A percentile compares a stretch with the other conserved stretches of the same genome.
Evolutionary conservation across 345 rosid species (phyloP).

Genomic region (Raphanus sativus): DNA sequence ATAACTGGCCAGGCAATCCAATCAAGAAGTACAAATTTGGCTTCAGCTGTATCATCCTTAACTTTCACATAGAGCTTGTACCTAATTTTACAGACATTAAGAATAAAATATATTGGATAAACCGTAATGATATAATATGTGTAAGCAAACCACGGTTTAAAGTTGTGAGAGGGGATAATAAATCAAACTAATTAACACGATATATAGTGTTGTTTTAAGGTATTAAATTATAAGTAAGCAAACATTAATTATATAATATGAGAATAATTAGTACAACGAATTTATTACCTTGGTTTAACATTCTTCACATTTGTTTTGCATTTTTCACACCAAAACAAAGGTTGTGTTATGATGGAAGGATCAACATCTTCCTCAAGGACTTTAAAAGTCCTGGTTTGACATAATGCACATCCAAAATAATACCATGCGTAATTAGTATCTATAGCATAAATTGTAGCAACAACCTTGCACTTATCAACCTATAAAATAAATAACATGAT

Average conservation of each 20-base stretch:
- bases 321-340: neutral
- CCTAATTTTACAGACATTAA: too few relatives aligned
- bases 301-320: neutral
- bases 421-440: neutral
- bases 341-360: neutral
- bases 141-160: too few relatives aligned
- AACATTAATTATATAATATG: too few relatives aligned
- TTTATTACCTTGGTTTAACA: neutral
- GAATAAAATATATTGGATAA: too few relatives aligned
- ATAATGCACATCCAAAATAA: neutral
- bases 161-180: too few relatives aligned
- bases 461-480: neutral
- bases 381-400: neutral
- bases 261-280: too few relatives aligned
- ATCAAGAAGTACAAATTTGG: neutral
- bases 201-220: too few relatives aligned
- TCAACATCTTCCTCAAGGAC: neutral
- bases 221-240: too few relatives aligned
- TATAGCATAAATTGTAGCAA: neutral
- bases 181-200: too few relatives aligned
- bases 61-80: neutral
- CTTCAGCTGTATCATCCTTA: neutral
- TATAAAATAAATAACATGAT: neutral
- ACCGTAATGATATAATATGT: too few relatives aligned
- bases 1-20: neutral